phyloP scores from a whole-genome alignment of 257 asterid species.

The Phtheirospermum japonicum region DNA sequence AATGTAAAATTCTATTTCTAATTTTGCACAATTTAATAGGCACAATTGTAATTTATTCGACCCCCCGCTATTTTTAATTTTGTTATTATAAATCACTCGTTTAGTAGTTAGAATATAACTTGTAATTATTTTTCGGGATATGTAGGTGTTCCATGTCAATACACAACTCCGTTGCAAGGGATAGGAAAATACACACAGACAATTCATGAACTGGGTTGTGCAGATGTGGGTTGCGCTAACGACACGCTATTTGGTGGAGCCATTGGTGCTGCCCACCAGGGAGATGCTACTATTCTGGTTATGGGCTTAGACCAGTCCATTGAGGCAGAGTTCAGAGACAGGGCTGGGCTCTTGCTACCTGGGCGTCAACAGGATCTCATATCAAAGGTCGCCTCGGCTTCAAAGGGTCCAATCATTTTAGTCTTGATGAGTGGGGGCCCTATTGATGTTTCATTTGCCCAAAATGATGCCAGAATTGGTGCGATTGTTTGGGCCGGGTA shows the following conservation, averaged over 20 bases:
- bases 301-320: conserved; percentile 75
- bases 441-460: conserved; percentile 60
- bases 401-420: conserved; percentile 57
- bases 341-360: conserved; percentile 56
- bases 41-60: no score
- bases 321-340: conserved; percentile 67
- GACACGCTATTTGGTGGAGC: conserved; percentile 49
- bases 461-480: conserved; percentile 43
- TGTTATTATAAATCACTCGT: no score
- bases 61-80: no score
- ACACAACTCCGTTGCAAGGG: conserved; percentile 70
- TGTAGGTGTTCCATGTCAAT: conserved; percentile 64
- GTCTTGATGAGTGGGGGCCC: conserved; percentile 85
- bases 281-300: conserved; percentile 58
- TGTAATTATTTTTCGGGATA: neutral
- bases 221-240: conserved; percentile 45
- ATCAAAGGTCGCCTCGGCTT: conserved; percentile 53
- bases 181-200: conserved; percentile 42
- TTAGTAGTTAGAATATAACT: no score
- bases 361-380: conserved; percentile 67
- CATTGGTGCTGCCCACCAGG: conserved; percentile 49
- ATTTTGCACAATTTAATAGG: no score
- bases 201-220: conserved; percentile 54
- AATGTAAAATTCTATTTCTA: no score
- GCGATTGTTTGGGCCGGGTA: conserved; percentile 75